Evolutionary conservation across 75 land plant genomes (phyloP), one percentile per base, ranked within the genome.

Genomic region (Cupressus sempervirens): DNA sequence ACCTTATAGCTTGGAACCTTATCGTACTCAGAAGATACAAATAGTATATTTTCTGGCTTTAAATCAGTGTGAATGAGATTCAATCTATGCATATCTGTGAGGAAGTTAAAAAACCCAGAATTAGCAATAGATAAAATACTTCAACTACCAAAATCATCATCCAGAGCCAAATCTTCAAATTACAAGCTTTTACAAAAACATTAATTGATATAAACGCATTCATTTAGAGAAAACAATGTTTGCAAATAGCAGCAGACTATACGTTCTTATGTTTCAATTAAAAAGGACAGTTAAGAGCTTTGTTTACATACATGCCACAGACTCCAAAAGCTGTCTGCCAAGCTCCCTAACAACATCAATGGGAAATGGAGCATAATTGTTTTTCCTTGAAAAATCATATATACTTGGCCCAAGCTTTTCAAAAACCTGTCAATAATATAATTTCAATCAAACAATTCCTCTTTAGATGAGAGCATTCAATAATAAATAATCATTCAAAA

Each of bases 341-440:
- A 95, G 73, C 79, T 95, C 98, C 15, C 97, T 94, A 76, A 95
- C 98, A 38, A 96, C 92, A 87, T 96, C 95, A 89, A 93, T 87
- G 12, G 98, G 91, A 89, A 95, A 96, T 35, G 97, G 89, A 83
- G 92, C 89, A 83, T 96, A 93, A 86, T 87, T 88, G 83, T 96
- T 96, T 90, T 93, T 95, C 84, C 92, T 90, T 4, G 95, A 91
- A 87, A 91, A 96, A 93, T 96, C 98, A 82, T 91, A 96, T 84
- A 96, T 89, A 88, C 98, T 96, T 81, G 98, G 98, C 41, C 98
- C 98, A 89, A 96, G 93, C 94, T 88, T 94, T 91, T 96, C 98
- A 91, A 92, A 96, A 29, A 96, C 96, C 98, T 96, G 94, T 88
- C 84, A 65, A 76, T 18, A 87, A 45, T 2, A 13, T 50, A 85